phyloP scores from a whole-genome alignment of 371 early-diverging fungal species.

The Lichtheimia ornata region DNA sequence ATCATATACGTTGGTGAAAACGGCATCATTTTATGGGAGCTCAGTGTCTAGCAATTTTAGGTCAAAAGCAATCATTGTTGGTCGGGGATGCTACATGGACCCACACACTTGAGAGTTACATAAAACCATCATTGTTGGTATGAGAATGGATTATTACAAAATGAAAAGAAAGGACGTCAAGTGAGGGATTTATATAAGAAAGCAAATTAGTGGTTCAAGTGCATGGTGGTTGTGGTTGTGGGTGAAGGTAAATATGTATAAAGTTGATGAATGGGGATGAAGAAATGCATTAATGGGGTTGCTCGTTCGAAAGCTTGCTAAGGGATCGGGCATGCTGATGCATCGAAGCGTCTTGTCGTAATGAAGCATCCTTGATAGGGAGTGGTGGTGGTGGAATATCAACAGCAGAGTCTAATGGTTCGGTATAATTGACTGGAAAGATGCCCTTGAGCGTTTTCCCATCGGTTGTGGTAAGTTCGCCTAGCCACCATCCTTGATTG shows the following conservation, averaged over 20 bases:
- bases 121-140: too few relatives aligned
- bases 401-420: slow-evolving; percentile 16
- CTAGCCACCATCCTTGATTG: slow-evolving; percentile 86
- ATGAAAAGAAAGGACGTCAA: too few relatives aligned
- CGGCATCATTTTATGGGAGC: too few relatives aligned
- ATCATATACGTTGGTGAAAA: too few relatives aligned
- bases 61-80: too few relatives aligned
- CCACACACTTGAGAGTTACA: too few relatives aligned
- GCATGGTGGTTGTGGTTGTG: too few relatives aligned
- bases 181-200: too few relatives aligned
- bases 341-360: not conserved
- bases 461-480: slow-evolving; percentile 62
- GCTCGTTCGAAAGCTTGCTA: not conserved
- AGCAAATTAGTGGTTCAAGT: too few relatives aligned
- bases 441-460: slow-evolving; percentile 57
- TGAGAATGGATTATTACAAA: too few relatives aligned
- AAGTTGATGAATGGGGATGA: not conserved
- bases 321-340: not conserved
- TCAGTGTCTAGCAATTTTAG: too few relatives aligned
- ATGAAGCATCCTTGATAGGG: slow-evolving; percentile 17
- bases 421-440: slow-evolving; percentile 82
- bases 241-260: not conserved
- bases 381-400: not conserved
- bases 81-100: too few relatives aligned
- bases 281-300: not conserved